phyloP scores from a whole-genome alignment of 2,329 filamentous ascomycete genomes.

The Alternaria novae-zelandiae region DNA sequence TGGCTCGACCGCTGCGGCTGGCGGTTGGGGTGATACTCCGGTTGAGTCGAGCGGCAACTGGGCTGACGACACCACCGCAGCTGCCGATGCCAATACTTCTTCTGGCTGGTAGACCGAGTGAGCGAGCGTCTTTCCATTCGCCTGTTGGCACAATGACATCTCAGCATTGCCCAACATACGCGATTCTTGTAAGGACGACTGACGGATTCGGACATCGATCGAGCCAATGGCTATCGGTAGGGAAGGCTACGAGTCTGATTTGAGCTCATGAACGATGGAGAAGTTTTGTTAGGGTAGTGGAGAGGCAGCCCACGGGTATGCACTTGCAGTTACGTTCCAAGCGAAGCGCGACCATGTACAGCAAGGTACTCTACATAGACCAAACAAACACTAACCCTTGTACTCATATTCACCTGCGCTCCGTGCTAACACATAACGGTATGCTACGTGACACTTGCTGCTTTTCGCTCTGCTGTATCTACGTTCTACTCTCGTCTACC shows the following conservation, averaged over 20 bases:
- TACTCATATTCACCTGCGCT: background rate
- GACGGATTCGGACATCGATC: background rate
- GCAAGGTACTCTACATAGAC: background rate
- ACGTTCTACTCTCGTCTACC: background rate
- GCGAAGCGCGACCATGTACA: background rate
- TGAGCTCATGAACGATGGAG: background rate
- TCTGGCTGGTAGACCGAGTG: conserved; percentile 14
- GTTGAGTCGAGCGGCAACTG: conserved; percentile 19
- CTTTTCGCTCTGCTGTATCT: background rate
- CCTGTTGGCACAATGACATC: background rate
- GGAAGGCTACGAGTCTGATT: background rate
- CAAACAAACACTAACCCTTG: background rate
- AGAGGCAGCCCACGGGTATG: background rate
- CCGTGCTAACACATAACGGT: background rate
- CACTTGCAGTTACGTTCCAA: background rate
- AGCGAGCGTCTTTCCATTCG: background rate
- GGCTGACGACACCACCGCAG: conserved; percentile 21
- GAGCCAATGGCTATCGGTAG: background rate
- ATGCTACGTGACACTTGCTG: background rate
- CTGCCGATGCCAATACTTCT: conserved; percentile 7
- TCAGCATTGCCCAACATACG: conserved; percentile 1
- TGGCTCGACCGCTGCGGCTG: conserved; percentile 21
- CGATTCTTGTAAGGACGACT: background rate
- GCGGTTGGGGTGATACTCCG: conserved; percentile 30
- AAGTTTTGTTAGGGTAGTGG: background rate